Percentiles rank a stretch among this genome's conserved stretches.
These are phyloP conservation scores for Omphalotus guepiniiformis DNA, from an alignment of 768 basidiomycete genomes.

Conservation along the genomic window DNA sequence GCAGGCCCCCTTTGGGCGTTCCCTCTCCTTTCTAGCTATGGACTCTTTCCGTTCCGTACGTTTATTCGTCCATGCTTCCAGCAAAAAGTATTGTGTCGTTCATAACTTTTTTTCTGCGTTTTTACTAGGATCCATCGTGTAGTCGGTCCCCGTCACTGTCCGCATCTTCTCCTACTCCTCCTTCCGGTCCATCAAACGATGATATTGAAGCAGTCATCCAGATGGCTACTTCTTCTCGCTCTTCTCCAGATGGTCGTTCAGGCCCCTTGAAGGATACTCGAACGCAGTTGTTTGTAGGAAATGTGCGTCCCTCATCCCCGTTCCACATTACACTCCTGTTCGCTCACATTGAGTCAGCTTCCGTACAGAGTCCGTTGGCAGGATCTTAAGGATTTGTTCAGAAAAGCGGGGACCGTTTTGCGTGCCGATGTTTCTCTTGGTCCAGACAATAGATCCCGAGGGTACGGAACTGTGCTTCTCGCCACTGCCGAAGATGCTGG, in stretches of 20 bases:
- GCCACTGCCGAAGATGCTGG: constrained; percentile 94
- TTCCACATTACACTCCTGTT: constrained; percentile 4
- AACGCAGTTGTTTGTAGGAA: constrained; percentile 94
- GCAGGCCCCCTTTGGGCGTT: constrained; percentile 8
- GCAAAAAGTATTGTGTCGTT: neutral
- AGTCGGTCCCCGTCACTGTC: constrained; percentile 11
- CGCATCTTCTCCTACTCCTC: constrained; percentile 10
- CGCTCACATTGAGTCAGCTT: constrained; percentile 45
- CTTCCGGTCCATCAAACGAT: constrained; percentile 55
- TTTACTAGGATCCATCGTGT: constrained; percentile 1
- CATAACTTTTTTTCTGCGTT: neutral
- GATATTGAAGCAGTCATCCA: constrained; percentile 93
- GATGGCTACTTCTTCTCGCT: constrained; percentile 75
- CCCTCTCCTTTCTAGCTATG: constrained; percentile 13
- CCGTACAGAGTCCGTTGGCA: constrained; percentile 99
- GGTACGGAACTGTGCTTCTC: constrained; percentile 92
- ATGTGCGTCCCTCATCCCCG: constrained; percentile 51
- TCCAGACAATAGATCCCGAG: constrained; percentile 88
- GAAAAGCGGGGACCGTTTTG: constrained; percentile 87
- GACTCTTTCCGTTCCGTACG: constrained; percentile 17
- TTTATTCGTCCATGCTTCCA: neutral
- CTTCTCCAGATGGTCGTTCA: constrained; percentile 42
- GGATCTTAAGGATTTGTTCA: constrained; percentile 97
- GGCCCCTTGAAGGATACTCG: constrained; percentile 73
- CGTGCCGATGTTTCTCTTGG: constrained; percentile 75